A percentile compares a stretch with the other conserved stretches of the same genome.
These are phyloP conservation scores for Talaromyces stipitatus DNA, from an alignment of 495 filamentous ascomycete species.

Conservation along the genomic window DNA sequence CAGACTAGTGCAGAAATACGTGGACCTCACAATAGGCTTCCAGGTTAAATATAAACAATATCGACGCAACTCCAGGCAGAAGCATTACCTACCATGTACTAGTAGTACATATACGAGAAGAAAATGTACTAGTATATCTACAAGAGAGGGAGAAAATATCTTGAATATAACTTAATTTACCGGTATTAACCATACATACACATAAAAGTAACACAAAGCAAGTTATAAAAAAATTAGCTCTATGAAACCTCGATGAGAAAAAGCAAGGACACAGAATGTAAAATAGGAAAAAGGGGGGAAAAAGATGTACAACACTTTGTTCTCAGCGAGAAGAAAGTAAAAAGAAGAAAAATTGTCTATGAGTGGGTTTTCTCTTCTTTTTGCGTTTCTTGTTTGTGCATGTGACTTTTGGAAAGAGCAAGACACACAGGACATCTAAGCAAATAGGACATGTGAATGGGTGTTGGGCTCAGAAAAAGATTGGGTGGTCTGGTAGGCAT, in stretches of 20 bases:
- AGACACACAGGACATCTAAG: slow-evolving; percentile 5
- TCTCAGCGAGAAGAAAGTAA: slow-evolving; percentile 1
- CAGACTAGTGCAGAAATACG: too few species aligned
- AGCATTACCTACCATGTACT: too few species aligned
- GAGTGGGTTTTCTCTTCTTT: slow-evolving; percentile 1
- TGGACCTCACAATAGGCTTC: too few species aligned
- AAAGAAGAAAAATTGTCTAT: slow-evolving; percentile 5
- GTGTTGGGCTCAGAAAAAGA: neutral
- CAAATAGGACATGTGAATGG: neutral
- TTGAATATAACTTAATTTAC: slow-evolving; percentile 1
- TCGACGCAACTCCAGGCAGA: too few species aligned
- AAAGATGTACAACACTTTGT: slow-evolving; percentile 9
- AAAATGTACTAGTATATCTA: too few species aligned
- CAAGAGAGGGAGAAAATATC: too few species aligned
- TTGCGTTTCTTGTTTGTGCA: neutral
- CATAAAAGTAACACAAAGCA: slow-evolving; percentile 7
- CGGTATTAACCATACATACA: slow-evolving; percentile 9
- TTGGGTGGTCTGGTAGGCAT: neutral
- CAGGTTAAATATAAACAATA: too few species aligned
- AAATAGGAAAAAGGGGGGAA: neutral
- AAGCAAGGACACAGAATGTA: neutral
- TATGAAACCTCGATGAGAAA: slow-evolving; percentile 3
- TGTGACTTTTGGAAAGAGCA: neutral
- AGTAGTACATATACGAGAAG: too few species aligned
- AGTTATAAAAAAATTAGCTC: slow-evolving; percentile 1